phyloP scores from a whole-genome alignment of 768 basidiomycete genomes.

The Daedaleopsis sinensis region DNA sequence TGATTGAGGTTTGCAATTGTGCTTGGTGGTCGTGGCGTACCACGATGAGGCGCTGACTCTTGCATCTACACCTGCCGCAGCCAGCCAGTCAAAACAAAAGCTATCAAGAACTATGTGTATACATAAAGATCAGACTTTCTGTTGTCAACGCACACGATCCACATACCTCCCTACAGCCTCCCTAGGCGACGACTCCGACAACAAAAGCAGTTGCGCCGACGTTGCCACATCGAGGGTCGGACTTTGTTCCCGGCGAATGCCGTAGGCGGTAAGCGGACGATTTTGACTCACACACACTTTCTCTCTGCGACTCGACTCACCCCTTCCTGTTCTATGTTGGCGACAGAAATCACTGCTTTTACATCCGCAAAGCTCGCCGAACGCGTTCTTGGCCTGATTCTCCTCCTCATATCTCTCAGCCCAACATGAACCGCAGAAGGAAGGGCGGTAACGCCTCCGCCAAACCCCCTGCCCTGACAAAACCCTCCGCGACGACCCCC shows the following conservation, averaged over 20 bases:
- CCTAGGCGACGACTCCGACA: no score
- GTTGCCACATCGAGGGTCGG: conserved; percentile 10
- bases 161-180: not conserved
- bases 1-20: no score
- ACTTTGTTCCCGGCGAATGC: conserved; percentile 12
- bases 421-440: conserved; percentile 20
- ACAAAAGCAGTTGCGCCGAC: conserved; percentile 4
- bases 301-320: conserved; percentile 11
- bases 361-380: conserved; percentile 15
- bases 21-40: no score
- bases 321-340: conserved; percentile 18
- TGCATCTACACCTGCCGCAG: no score
- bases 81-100: no score
- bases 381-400: conserved; percentile 15
- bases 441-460: conserved; percentile 8
- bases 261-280: conserved; percentile 16
- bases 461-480: conserved; percentile 20
- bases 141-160: no score
- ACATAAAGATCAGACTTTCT: no score
- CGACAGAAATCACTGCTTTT: conserved; percentile 18
- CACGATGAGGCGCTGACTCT: no score
- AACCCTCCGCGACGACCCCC: conserved; percentile 10
- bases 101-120: no score
- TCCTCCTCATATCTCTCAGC: not conserved
- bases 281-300: conserved; percentile 15